Conservation (phyloP, 345 rosid genomes). For the Melaleuca quinquenervia region DNA sequence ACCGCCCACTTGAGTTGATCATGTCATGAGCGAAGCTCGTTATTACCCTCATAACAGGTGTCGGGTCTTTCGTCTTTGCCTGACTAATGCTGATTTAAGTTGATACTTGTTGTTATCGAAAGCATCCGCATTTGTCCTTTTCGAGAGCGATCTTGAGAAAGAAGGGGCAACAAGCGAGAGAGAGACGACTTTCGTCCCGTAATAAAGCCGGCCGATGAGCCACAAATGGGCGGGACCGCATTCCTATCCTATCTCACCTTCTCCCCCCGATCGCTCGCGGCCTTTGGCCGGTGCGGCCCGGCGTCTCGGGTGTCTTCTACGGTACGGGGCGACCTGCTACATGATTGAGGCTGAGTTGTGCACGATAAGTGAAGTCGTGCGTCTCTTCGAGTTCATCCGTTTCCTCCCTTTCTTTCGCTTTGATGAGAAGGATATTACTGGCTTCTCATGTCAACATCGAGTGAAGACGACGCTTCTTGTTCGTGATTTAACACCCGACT, state of each 20-base stretch:
- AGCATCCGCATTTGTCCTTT: not conserved
- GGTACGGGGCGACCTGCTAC: not conserved
- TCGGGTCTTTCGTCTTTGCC: not conserved
- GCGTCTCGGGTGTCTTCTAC: not conserved
- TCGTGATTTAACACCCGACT: not conserved
- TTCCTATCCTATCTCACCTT: not conserved
- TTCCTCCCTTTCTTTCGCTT: not conserved
- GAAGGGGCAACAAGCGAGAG: not conserved
- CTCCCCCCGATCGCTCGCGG: not conserved
- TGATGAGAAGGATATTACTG: not conserved
- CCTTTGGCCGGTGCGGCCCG: not conserved
- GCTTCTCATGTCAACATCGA: not conserved
- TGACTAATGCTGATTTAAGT: not conserved
- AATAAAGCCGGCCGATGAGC: not conserved
- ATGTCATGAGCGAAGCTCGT: not conserved
- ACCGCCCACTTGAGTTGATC: not conserved
- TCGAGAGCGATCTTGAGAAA: not conserved
- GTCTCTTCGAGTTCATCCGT: not conserved
- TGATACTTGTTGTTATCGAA: not conserved
- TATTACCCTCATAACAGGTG: not conserved
- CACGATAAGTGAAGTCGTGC: not conserved
- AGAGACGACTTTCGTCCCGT: not conserved
- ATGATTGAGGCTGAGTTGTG: not conserved
- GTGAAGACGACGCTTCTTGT: not conserved
- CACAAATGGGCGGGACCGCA: not conserved